Base-by-base conservation (phyloP, 2,329 filamentous ascomycete species). In the Colletotrichum trifolii region DNA sequence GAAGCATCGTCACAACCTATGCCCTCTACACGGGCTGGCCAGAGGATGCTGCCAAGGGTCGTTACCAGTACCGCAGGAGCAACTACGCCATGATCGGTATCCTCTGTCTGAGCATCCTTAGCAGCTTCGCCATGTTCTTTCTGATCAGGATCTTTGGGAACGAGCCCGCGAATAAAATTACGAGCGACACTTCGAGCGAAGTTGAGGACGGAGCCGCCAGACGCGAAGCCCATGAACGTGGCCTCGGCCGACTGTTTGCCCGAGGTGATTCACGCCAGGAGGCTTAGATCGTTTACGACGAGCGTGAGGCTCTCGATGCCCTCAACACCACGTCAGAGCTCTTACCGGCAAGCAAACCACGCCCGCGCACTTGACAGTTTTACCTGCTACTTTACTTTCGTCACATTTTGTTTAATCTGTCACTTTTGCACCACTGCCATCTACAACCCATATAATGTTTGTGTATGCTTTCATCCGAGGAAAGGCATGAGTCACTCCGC, bases 1-100 rank as follows among this genome's bases (percentile, higher is more conserved):
- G 94, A 36, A 94, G 90, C 72, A 91, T 97, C 64, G 85, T 92
- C 59, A 97, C 93, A 2, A 97, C 94, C 0, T 97, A 97, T 74
- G 94, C 94, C 11, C 80, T 97, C 52, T 97, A 97, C 77, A 90
- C 90, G 0, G 94, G 94, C 36, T 97, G 94, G 94, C 87, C 90
- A 2, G 89, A 85, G 47, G 94, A 97, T 75, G 87, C 87, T 8
- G 81, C 79, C n/a, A 80, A 85, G 1, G 92, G 92, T 0, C 86
- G 86, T 9, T 83, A 86, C 71, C 90, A 90, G 78, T 96, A 91
- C 78, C 89, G 91, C 68, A 90, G 89, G 75, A 96, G 93, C 79
- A 97, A 96, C 77, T 81, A 94, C 69, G 88, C 90, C 70, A 96
- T 97, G 93, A 89, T 97, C 64, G 94, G 90, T 3, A 97, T 97